Base-by-base conservation (phyloP, 176 grass and related monocot genomes). In the Zizania latifolia region DNA sequence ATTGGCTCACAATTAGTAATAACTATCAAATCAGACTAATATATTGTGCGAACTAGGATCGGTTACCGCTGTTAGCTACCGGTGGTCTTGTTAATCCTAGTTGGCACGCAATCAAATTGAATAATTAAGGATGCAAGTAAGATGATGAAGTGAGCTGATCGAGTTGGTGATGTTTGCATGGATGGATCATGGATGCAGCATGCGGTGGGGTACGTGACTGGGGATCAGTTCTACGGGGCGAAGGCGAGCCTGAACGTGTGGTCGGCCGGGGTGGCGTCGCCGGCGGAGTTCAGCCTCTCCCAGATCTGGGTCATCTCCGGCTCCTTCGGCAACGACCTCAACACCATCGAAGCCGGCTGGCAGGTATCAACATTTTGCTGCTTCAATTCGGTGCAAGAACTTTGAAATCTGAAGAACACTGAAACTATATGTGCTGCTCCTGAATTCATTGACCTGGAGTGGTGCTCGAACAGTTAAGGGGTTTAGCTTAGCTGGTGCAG, bases 281-380 rank as follows among this genome's bases (percentile, higher is more conserved):
- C 91, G 24, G 83, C 89, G 13, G 94, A 98, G 75, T 98, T 98
- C 80, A 98, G 94, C 76, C 88, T 98, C 70, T 98, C 94, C 12
- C 94, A 98, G 80, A 88, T 98, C 41, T 98, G 94, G 94, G 84
- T 98, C 77, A 98, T 98, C 74, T 93, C 94, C 24, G 94, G 94
- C 82, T 86, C 91, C 71, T 98, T 98, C 77, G 94, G 94, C 82
- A 89, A 91, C 41, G 94, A 98, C 87, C 94, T 98, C 84, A 98
- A 98, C 86, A 98, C 94, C 81, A 92, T 98, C 40, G 94, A 98
- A 83, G 94, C 94, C 8, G 94, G 94, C 10, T 98, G 94, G 94
- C 94, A 98, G 94, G 94, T 98, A 80, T n/a, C n/a, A n/a, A n/a
- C n/a, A n/a, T n/a, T 43, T 15, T 43, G 40, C 40, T 14, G 6